Percentiles rank a stretch among this genome's conserved stretches.
Evolutionary conservation across 208 protist species (phyloP).

Genomic region (Jaenimonas drosophilae): DNA sequence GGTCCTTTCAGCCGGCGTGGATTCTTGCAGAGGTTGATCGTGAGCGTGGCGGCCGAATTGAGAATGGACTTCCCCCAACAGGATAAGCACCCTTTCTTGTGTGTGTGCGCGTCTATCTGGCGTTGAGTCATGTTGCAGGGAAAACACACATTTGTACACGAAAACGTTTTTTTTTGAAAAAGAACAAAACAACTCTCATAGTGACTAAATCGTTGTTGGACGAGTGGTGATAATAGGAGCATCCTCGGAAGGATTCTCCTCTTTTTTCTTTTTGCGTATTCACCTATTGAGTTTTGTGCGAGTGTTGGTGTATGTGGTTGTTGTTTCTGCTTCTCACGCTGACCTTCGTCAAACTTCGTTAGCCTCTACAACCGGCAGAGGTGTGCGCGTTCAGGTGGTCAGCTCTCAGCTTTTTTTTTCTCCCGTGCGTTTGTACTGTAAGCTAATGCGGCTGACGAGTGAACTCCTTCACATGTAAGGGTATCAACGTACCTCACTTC

Average conservation of each 20-base stretch:
- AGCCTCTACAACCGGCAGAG: not conserved
- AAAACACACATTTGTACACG: too few relatives aligned
- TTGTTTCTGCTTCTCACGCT: conserved; percentile 4
- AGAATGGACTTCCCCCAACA: not conserved
- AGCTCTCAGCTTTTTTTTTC: not conserved
- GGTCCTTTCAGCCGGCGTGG: conserved; percentile 69
- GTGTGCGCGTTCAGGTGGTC: not conserved
- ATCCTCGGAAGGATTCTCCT: not conserved
- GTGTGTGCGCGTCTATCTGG: too few relatives aligned
- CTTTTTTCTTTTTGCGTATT: conserved; percentile 4
- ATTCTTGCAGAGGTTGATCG: conserved; percentile 14
- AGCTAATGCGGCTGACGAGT: not conserved
- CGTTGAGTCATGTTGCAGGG: too few relatives aligned
- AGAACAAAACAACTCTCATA: too few relatives aligned
- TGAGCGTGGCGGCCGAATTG: conserved; percentile 35
- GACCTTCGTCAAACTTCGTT: too few relatives aligned
- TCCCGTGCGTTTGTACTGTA: not conserved
- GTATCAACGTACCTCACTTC: not conserved
- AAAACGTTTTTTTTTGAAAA: too few relatives aligned
- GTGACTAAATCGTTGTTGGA: too few relatives aligned
- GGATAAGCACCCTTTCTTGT: too few relatives aligned
- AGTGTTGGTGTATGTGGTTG: not conserved
- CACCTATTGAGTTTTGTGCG: conserved; percentile 1
- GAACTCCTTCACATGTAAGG: not conserved
- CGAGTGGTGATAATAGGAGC: conserved; percentile 2